Evolutionary conservation across 225 moss, liverwort and hornwort species (phyloP), one percentile per base, ranked within the genome.

Genomic region (Polytrichum formosum): DNA sequence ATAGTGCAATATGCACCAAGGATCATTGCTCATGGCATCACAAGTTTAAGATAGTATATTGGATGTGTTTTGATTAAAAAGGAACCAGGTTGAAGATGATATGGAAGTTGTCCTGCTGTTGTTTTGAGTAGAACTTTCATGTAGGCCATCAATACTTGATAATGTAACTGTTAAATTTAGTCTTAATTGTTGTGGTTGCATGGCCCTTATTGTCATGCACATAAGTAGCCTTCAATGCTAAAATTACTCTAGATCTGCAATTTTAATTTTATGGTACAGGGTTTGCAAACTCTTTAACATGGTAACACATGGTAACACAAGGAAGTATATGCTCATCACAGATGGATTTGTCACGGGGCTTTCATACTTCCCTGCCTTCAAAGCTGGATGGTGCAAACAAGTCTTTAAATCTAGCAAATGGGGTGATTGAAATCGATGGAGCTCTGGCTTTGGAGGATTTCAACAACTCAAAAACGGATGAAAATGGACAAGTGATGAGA

Each of bases 361-460:
- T 28, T 22, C 37, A 61, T 70, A 77, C 82, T 56, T 72, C 91
- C 74, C 68, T 89, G 19, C 71, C 82, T 23, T 76, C 78, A 60
- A 75, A 78, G 53, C 69, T 80, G 70, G 87, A 85, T 71, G 31
- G 68, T 35, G 82, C 73, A 33, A 82, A 58, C 29, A 90, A 86
- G 80, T 90, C 87, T 1, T 84, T 87, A 76, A 72, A 63, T 27
- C 66, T 80, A 25, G 83, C 82, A 27, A 93, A 96, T 75, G 90
- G 96, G 75, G 86, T 73, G 54, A 82, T 84, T 31, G 93, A 91
- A 64, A 84, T 75, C 60, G 91, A 93, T 67, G 96, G 77, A 56
- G 77, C 77, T 60, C 72, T 72, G 30, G 73, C 76, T 46, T 54
- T 71, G 63, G 91, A 85, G 69, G 81, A 88, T 61, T 84, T 77